Base-by-base conservation (phyloP, 768 basidiomycete genomes). In the Russula ochroleuca region DNA sequence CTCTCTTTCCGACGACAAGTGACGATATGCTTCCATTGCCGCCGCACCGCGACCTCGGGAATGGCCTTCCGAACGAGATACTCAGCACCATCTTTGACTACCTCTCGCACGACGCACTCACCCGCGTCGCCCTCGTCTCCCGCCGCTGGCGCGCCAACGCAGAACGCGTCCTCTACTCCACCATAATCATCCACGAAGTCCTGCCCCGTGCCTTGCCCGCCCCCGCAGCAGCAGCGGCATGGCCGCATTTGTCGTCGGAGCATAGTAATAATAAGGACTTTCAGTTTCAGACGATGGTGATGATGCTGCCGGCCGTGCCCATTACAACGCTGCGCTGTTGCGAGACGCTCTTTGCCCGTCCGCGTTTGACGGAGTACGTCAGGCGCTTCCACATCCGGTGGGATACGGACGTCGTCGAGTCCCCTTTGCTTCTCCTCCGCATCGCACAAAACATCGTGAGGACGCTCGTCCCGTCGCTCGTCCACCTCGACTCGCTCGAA, bases 131-230 rank as follows among this genome's bases (percentile, higher is more conserved):
- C 28, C 73, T 76, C 61, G 79, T 82, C 58, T 84, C 80, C n/a
- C 76, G 70, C 51, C 70, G 64, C 57, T 77, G 70, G 69, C 72
- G 64, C 59, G 80, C 77, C 38, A 79, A 85, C 41, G 84, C 83
- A 2, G 85, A 86, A 71, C 81, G 81, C 61, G 69, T 83, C 23
- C 80, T 87, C 40, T 86, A 87, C 70, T 72, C 84, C 13, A 77
- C 78, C 57, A 75, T 85, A 64, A 67, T 68, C 64, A 77, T 87
- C 65, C 73, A 71, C 58, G 85, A 87, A 67, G 61, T 70, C 31
- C 71, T 86, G 56, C 76, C 79, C 6, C 73, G 74, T 52, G 67
- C 77, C 14, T 75, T 78, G 1, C 52, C 14, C 38, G 9, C n/a
- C 4, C 3, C 37, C 5, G 77, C 79, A 4, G 4, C 33, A 33